Evolutionary conservation across 768 basidiomycete species (phyloP), one percentile per base, ranked within the genome.

Genomic region (Agaricus bisporus): DNA sequence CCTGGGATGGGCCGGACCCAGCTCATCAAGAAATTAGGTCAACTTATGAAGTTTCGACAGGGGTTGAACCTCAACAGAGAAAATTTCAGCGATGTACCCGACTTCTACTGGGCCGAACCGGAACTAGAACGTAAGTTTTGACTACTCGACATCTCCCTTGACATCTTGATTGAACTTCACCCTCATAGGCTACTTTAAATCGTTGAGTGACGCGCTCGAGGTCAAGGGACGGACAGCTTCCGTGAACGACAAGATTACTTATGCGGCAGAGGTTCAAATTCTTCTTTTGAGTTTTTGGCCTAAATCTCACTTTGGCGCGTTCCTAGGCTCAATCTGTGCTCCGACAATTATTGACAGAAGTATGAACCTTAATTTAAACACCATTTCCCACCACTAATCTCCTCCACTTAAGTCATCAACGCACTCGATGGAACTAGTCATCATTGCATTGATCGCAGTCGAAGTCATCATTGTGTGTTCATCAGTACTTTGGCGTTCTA

Each of bases 91-190:
- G 93, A 95, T 62, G 83, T 85, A 0, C 91, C 90, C 0, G 89
- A 97, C 67, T 86, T 98, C 59, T 94, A 97, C 66, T 98, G 95
- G 95, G 78, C 87, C 15, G 91, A 97, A 64, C 91, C 94, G 0
- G 88, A 86, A 57, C 76, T 98, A 5, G 95, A 98, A 73, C 76
- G 90, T 85, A 56, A 32, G 81, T 55, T 5, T 15, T 4, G n/a
- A 14, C 15, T 20, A 41, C 17, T 20, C 12, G 9, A 45, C 55
- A n/a, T 41, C 22, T 35, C 35, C 28, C 15, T n/a, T 17, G 22
- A 18, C 32, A 4, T 17, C n/a, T 15, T n/a, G 18, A 43, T 38
- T n/a, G 22, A 20, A 39, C 18, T 18, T 10, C 9, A 35, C 32
- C 37, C 47, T 45, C 58, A 3, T 43, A 91, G 86, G 77, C 15